Base-by-base conservation (phyloP, 1,284 basidiomycete genomes). In the Paramarasmius palmivorus region DNA sequence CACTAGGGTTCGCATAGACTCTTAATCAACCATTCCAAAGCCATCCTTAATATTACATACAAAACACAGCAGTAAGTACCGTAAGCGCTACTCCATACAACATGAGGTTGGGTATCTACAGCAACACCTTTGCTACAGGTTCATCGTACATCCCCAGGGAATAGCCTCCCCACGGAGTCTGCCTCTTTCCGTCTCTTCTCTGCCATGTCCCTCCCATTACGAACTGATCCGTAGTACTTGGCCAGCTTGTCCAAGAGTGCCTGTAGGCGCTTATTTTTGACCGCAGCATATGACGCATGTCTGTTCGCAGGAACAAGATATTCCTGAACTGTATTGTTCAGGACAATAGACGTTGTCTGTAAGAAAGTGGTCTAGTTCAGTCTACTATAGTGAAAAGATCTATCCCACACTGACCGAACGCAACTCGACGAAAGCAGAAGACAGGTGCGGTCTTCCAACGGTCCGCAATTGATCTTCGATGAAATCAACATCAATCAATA, bases 401-500 rank as follows among this genome's bases (percentile, higher is more conserved):
- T 45, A 12, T 7, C 3, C n/a, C n/a, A n/a, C n/a, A 76, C 87
- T 65, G 68, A 94, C 95, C 62, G 84, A 76, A 50, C 88, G 88
- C 53, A 98, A 74, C 68, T 96, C 94, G 25, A 77, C 70, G 66
- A 98, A 96, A 8, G 88, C 86, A n/a, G 82, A 73, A 49, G 79
- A 80, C 20, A 96, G 76, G 61, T 90, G 84, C 1, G 78, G 72
- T 61, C 88, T 79, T 32, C 87, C 89, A 54, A 90, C 84, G 36
- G 84, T 75, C 61, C 83, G 84, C 61, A 95, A 83, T 64, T 93
- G 90, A 17, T 84, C 82, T 59, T 95, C 91, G 53, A 96, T 78
- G 68, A 95, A 95, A 55, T 86, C 84, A 50, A 94, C 82, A 63
- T 96, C 93, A 38, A 90, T 82, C 40, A 90, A 73, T 44, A 95